Evolutionary conservation across 1,139 yeast genomes (phyloP), one percentile per base, ranked within the genome.

Genomic region (Groenewaldozyma auringiensis): DNA sequence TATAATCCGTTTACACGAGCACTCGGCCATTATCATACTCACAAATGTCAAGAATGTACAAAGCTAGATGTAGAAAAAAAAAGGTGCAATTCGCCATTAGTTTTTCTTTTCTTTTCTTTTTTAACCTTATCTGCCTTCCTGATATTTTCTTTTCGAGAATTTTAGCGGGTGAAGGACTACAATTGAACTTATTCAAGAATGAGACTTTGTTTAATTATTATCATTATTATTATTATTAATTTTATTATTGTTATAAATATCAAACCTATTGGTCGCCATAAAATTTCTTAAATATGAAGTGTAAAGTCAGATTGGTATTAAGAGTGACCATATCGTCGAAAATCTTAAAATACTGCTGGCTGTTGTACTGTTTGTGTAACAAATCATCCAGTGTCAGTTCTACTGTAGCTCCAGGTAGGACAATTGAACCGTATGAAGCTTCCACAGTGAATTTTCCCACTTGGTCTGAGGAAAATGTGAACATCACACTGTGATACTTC

Each of bases 381-480:
- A 87, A 65, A 43, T 83, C 80, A 57, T 87, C 95, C 48, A 85
- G 66, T 0, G 84, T 71, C 18, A 83, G 58, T 13, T 71, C 68
- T 20, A 70, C 68, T 16, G 68, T 65, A 0, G 83, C 84, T 3
- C 83, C 84, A 3, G 74, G 73, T 20, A 69, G 52, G 4, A 66
- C 59, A 32, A 68, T 64, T 8, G 68, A 61, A 11, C 78, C 80
- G 55, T 74, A 74, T 3, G 74, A 65, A 4, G 78, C 85, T 45
- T 89, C 94, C 36, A 92, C 71, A 8, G 77, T 76, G 58, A 87
- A 86, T 21, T 74, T 74, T 1, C 92, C 94, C 6, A 79, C 81
- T 52, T 76, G 72, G 58, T 85, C 86, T 57, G 92, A 82, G 50
- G 85, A 79, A 59, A 86, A 81, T 67, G 84, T 79, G 57, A 88